phyloP scores from a whole-genome alignment of 768 basidiomycete species.

The Leccinum subtestaceum region DNA sequence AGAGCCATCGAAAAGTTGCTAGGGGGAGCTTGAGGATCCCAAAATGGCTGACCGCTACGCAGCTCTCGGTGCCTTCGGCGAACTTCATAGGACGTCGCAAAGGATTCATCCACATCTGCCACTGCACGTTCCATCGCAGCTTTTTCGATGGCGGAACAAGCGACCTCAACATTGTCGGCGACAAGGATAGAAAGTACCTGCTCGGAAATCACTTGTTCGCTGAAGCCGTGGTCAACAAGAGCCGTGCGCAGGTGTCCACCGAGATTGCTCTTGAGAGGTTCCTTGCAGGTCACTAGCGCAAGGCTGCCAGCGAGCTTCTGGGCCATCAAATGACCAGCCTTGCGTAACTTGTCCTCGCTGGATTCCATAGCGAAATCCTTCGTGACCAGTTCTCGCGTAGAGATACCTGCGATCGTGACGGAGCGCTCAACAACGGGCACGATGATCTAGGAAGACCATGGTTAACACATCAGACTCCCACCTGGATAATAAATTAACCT shows the following conservation, averaged over 20 bases:
- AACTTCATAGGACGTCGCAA: conserved; percentile 75
- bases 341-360: conserved; percentile 86
- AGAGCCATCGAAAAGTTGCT: conserved; percentile 69
- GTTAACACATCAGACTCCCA: neutral
- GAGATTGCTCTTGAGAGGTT: conserved; percentile 90
- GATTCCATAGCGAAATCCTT: conserved; percentile 96
- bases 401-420: conserved; percentile 97
- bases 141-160: conserved; percentile 92
- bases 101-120: conserved; percentile 88
- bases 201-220: conserved; percentile 82
- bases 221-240: conserved; percentile 84
- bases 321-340: conserved; percentile 93
- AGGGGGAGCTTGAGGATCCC: conserved; percentile 76
- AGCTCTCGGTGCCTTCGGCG: conserved; percentile 86
- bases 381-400: conserved; percentile 88
- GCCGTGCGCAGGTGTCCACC: conserved; percentile 83
- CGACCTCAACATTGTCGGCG: conserved; percentile 88
- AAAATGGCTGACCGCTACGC: conserved; percentile 75
- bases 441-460: conserved; percentile 62
- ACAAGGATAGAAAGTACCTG: conserved; percentile 77
- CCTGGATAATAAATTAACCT: conserved; percentile 9
- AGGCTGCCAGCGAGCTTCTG: conserved; percentile 95
- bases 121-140: conserved; percentile 97
- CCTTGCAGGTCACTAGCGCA: conserved; percentile 97
- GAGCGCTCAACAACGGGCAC: conserved; percentile 96